phyloP scores from a whole-genome alignment of 2,329 filamentous ascomycete genomes.

The Cadophora gregata region DNA sequence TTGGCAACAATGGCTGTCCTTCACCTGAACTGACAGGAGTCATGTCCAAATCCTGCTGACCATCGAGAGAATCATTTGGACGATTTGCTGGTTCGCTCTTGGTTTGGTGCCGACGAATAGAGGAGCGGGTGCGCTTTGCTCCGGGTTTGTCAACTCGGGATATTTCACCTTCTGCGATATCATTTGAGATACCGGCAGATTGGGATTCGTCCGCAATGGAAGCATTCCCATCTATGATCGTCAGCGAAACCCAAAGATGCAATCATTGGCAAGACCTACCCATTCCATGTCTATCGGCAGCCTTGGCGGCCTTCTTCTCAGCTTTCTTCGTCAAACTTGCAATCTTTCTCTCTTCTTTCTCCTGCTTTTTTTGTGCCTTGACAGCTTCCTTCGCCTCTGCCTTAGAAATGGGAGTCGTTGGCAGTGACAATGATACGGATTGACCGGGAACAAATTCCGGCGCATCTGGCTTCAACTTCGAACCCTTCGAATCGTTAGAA shows the following conservation, averaged over 20 bases:
- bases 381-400: constrained; percentile 28
- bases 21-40: constrained; percentile 35
- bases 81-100: constrained; percentile 39
- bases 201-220: constrained; percentile 23
- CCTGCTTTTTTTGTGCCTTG: constrained; percentile 34
- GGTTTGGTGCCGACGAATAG: constrained; percentile 34
- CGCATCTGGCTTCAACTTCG: constrained; percentile 48
- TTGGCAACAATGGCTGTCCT: constrained; percentile 31
- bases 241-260: not conserved
- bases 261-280: constrained; percentile 12
- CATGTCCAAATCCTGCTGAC: constrained; percentile 36
- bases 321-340: constrained; percentile 34
- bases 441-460: constrained; percentile 47
- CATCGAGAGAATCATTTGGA: constrained; percentile 33
- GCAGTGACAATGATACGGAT: constrained; percentile 13
- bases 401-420: constrained; percentile 22
- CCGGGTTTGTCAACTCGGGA: constrained; percentile 28
- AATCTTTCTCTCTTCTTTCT: constrained; percentile 35
- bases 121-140: constrained; percentile 29
- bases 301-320: constrained; percentile 30
- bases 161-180: constrained; percentile 22
- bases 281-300: constrained; percentile 10
- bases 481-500: constrained; percentile 34
- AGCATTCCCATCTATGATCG: constrained; percentile 21
- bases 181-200: constrained; percentile 19